Evolutionary conservation across 139 green algal species (phyloP), one percentile per base, ranked within the genome.

Genomic region (Chlamydomonas schloesseri): DNA sequence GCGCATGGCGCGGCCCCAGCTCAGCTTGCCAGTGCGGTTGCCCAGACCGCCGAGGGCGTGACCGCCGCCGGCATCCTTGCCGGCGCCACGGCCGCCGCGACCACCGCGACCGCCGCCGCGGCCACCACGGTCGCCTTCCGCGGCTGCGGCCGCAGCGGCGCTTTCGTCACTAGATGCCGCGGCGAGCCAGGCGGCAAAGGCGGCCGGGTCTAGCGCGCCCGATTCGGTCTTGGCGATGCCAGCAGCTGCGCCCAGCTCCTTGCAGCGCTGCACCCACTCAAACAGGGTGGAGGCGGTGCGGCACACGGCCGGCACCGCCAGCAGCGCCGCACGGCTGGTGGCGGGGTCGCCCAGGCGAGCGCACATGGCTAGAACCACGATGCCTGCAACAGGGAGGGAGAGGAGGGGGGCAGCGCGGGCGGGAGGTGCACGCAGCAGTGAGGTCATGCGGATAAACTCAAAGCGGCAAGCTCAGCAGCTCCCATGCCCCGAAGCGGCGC

Each of bases 231-330:
- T 13, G 10, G 8, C 42, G 24, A 11, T 23, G 10, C 13, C 37
- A 8, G 42, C 42, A 50, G 42, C 37, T 0, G 37, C 26, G 37
- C 71, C 71, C 37, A 76, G 71, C 71, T 76, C 71, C 71, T 76
- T 76, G 37, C 71, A 76, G 71, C 71, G 71, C 71, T 76, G 71
- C 37, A 55, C 37, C 24, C 58, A 24, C 71, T 76, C 71, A 42
- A 76, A 76, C 71, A 76, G 71, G 13, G 71, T 76, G 11, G 78
- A 84, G 20, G 47, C 64, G 42, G 78, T 84, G 65, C 78, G 78
- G 42, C 65, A 74, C 9, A 84, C 78, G 26, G 18, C 9, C 18
- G 78, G 65, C 65, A 84, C 46, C 17, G 78, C 64, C 13, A 18
- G 65, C 18, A 69, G 57, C 4, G 78, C 78, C 8, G 78, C 78